Conservation (phyloP, 441 rosid species). For the Adansonia madagascariensis region DNA sequence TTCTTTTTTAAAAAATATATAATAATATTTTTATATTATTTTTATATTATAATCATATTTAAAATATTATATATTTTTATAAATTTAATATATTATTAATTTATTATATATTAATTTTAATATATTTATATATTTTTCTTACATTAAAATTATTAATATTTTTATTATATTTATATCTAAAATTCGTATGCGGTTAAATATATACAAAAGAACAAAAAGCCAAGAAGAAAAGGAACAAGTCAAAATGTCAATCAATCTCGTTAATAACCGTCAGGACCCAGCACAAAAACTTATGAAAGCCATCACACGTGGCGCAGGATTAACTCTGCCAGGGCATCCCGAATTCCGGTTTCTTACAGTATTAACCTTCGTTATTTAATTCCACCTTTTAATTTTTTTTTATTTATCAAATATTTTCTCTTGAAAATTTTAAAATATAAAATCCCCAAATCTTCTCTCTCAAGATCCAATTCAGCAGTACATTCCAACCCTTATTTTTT, state of each 20-base stretch:
- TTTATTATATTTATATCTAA: no score
- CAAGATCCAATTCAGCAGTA: slow-evolving; percentile 28
- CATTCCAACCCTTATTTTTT: no score
- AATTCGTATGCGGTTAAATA: no score
- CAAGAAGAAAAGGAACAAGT: not conserved
- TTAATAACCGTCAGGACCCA: not conserved
- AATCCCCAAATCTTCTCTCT: slow-evolving; percentile 28
- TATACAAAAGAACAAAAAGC: not conserved
- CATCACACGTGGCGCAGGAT: not conserved
- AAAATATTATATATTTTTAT: no score
- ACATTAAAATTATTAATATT: no score
- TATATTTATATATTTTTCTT: no score
- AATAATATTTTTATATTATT: no score
- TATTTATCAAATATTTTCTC: not conserved
- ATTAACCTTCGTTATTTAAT: not conserved
- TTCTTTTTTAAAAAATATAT: no score
- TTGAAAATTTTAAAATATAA: not conserved
- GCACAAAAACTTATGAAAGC: not conserved
- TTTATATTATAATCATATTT: no score
- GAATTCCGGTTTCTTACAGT: not conserved
- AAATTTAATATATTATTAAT: no score
- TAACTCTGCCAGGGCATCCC: not conserved
- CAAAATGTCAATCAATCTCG: not conserved
- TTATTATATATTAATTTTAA: no score
- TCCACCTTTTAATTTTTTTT: not conserved